Conservation (phyloP, 23 red algal species). For the Pyropia haitanensis region DNA sequence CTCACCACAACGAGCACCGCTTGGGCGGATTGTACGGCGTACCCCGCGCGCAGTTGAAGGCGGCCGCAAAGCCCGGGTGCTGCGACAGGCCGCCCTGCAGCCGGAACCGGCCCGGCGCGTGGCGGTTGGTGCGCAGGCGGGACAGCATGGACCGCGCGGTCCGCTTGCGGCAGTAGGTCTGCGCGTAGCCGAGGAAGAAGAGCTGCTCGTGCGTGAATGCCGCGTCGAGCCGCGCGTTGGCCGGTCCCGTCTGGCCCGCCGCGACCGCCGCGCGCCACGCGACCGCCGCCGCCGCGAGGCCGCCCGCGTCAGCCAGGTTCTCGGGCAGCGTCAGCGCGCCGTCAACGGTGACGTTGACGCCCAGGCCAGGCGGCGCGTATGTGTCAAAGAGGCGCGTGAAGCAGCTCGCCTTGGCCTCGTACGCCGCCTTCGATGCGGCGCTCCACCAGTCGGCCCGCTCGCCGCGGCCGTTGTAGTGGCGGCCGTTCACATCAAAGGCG, state of each 20-base stretch:
- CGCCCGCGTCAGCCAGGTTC: background rate
- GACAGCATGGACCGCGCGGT: too few species aligned
- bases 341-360: background rate
- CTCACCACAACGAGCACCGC: too few species aligned
- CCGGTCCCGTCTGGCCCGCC: background rate
- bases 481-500: background rate
- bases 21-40: too few species aligned
- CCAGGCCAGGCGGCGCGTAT: background rate
- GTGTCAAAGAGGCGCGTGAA: background rate
- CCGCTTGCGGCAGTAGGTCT: background rate
- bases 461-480: background rate
- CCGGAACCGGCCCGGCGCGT: too few species aligned
- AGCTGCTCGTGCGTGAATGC: background rate
- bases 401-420: background rate
- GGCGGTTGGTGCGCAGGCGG: too few species aligned
- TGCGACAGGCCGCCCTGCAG: too few species aligned
- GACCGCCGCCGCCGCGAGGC: background rate
- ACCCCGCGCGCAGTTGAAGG: too few species aligned
- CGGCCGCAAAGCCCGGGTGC: too few species aligned
- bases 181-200: constrained; percentile 1
- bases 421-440: background rate
- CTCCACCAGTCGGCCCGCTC: constrained; percentile 1
- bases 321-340: background rate
- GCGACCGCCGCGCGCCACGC: background rate
- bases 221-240: background rate